Percentiles rank a stretch among this genome's conserved stretches.
These are phyloP conservation scores for Recurvomyces mirabilis DNA, from an alignment of 495 filamentous ascomycete genomes.

Conservation along the genomic window DNA sequence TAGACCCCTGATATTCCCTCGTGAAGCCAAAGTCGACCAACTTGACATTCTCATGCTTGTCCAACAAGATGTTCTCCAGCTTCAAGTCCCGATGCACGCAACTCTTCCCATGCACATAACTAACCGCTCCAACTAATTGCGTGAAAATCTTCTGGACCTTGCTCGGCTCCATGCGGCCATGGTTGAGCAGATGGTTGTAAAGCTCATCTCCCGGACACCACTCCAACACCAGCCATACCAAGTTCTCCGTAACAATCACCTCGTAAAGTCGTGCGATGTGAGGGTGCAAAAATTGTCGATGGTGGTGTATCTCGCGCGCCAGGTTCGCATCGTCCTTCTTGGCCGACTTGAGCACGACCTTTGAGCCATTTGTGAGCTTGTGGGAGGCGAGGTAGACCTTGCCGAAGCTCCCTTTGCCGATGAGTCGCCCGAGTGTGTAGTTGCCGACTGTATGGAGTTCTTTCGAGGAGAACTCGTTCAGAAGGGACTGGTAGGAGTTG, in stretches of 20 bases:
- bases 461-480: conserved; percentile 88
- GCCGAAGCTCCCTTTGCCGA: conserved; percentile 95
- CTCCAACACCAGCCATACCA: conserved; percentile 95
- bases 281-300: conserved; percentile 93
- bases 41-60: conserved; percentile 96
- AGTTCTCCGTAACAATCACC: conserved; percentile 85
- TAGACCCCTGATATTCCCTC: conserved; percentile 87
- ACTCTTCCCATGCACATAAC: conserved; percentile 88
- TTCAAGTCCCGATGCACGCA: conserved; percentile 97
- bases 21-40: conserved; percentile 99
- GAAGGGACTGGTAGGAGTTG: conserved; percentile 87
- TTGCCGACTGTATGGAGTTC: conserved; percentile 88
- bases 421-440: conserved; percentile 79
- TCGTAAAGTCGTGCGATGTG: conserved; percentile 96
- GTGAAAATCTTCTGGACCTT: conserved; percentile 95
- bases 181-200: conserved; percentile 82
- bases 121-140: conserved; percentile 88
- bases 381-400: conserved; percentile 96
- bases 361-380: conserved; percentile 96
- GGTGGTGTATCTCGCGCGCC: conserved; percentile 93
- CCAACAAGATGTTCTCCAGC: conserved; percentile 91
- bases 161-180: conserved; percentile 72
- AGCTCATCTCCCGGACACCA: conserved; percentile 96
- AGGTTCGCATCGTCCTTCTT: conserved; percentile 93
- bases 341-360: conserved; percentile 58